Base-by-base conservation (phyloP, 805 yeast genomes). In the Yamadazyma kitorensis region DNA sequence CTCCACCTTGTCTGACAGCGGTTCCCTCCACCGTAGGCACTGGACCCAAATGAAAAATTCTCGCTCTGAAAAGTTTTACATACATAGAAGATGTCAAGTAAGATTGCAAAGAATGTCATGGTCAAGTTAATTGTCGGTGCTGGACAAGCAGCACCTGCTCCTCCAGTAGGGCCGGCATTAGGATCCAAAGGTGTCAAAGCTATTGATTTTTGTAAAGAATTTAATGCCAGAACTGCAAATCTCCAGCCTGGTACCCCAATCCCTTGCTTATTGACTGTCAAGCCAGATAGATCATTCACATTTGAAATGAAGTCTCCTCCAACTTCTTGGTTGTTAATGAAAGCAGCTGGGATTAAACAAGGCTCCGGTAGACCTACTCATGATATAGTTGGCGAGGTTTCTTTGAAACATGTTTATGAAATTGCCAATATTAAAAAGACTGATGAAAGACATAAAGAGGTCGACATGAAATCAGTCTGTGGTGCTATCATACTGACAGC, bases 131-230 rank as follows among this genome's bases (percentile, higher is more conserved):
- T 91, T 32, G 98, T 91, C 4, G 96, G 91, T 6, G 98, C 98
- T 4, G 98, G 98, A 4, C 86, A 88, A 58, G 98, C 98, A 0
- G 93, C 97, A 2, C 98, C 98, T 26, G 82, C 96, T 2, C 98
- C 98, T 18, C 98, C 98, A 5, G 98, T 93, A 18, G 98, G 98
- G 46, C 98, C 98, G 29, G 98, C 98, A 0, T 70, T 93, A 31
- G 98, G 98, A 47, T 91, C 98, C 40, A 91, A 91, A 60, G 98
- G 98, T 70, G 95, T 93, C 29, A 93, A 93, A 58, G 98, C 98
- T 44, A 93, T 93, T 53, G 98, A 93, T 61, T 93, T 93, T 54
- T 91, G 98, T 67, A 93, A 93, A 61, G 98, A 93, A 57, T 93
- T 93, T 71, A 93, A 93, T 58, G 98, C 98, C 17, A 80, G 96